These are phyloP conservation scores for Penicillium paradoxum DNA, from an alignment of 495 filamentous ascomycete species.

Conservation along the genomic window DNA sequence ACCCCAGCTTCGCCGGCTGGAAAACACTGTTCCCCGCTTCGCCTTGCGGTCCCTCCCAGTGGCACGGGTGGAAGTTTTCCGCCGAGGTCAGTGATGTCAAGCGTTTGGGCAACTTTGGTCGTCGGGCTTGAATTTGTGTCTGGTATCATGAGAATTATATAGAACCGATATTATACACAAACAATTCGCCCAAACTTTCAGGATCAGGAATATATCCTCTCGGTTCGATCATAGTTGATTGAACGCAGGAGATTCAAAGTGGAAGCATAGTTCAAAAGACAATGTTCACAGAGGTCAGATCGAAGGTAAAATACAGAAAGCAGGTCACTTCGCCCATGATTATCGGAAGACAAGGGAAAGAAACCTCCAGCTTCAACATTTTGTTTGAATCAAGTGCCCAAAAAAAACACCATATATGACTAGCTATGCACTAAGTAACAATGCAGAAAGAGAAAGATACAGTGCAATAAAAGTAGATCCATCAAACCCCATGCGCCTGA, in stretches of 20 bases:
- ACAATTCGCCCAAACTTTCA: no score
- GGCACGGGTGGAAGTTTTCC: constrained; percentile 74
- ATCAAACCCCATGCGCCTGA: neutral
- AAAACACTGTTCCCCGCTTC: constrained; percentile 64
- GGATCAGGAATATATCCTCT: no score
- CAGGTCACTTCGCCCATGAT: no score
- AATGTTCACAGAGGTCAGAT: no score
- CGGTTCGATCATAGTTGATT: no score
- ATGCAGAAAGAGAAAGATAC: neutral
- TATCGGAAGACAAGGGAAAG: neutral
- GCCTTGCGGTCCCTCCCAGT: constrained; percentile 68
- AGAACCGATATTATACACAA: constrained; percentile 6
- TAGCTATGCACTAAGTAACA: constrained; percentile 2
- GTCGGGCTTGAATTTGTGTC: constrained; percentile 36
- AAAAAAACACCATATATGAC: constrained; percentile 1
- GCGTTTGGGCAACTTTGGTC: constrained; percentile 75
- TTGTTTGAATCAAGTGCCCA: neutral
- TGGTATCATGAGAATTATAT: constrained; percentile 1
- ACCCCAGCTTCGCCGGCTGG: constrained; percentile 60
- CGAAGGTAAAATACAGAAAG: no score
- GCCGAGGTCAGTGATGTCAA: constrained; percentile 66
- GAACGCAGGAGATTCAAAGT: neutral
- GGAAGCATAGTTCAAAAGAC: neutral
- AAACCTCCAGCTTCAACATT: neutral
- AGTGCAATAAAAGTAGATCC: constrained; percentile 1